Evolutionary conservation across 2,329 filamentous ascomycete genomes (phyloP).

Genomic region (Xylaria sp.): DNA sequence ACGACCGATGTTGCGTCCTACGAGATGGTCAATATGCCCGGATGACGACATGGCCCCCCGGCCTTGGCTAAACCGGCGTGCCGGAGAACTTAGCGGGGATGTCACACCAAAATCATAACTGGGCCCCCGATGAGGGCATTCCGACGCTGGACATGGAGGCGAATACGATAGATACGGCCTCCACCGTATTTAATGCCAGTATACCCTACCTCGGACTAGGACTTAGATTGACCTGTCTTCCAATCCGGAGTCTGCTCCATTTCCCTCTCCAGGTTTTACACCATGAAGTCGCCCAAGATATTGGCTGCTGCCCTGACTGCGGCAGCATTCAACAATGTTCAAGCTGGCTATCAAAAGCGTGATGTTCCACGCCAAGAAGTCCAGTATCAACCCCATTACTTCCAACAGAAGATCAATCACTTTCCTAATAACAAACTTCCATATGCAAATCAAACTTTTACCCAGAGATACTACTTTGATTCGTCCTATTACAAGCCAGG

Average conservation of each 20-base stretch:
- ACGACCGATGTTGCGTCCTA: not conserved
- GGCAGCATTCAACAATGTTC: constrained; percentile 14
- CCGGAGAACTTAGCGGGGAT: constrained; percentile 11
- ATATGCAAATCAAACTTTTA: constrained; percentile 55
- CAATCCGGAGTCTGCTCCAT: not conserved
- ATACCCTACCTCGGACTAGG: not conserved
- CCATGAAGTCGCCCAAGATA: constrained; percentile 28
- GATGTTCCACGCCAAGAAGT: constrained; percentile 31
- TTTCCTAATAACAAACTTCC: constrained; percentile 47
- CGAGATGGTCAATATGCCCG: constrained; percentile 1
- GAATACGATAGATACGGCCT: not conserved
- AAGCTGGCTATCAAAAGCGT: constrained; percentile 29
- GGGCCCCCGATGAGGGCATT: not conserved
- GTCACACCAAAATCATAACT: not conserved
- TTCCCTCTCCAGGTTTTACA: not conserved
- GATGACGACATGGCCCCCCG: constrained; percentile 14
- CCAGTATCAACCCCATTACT: constrained; percentile 39
- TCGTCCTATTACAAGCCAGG: constrained; percentile 56
- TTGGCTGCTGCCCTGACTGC: constrained; percentile 29
- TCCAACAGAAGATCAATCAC: constrained; percentile 51
- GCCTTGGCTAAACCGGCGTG: constrained; percentile 16
- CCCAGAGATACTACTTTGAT: constrained; percentile 61
- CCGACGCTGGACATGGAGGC: not conserved
- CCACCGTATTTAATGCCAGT: not conserved
- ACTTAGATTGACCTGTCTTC: not conserved